Evolutionary conservation across 495 filamentous ascomycete genomes (phyloP).

Genomic region (Podospora conica): DNA sequence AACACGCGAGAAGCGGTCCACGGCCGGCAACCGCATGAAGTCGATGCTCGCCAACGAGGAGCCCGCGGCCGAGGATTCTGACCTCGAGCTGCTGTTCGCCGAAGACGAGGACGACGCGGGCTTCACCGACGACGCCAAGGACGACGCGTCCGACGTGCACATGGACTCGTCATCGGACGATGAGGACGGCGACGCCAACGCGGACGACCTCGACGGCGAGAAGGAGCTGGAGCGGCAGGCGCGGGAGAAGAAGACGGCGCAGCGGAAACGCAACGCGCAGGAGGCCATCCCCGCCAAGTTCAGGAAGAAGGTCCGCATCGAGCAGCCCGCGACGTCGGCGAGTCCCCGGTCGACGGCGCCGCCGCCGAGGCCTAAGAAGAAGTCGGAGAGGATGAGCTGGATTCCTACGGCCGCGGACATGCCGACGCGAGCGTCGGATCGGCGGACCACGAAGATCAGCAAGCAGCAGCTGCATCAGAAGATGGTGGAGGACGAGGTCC

Average conservation of each 20-base stretch:
- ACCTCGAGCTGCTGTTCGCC: constrained; percentile 73
- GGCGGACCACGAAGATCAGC: constrained; percentile 75
- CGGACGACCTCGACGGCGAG: constrained; percentile 62
- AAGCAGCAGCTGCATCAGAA: constrained; percentile 76
- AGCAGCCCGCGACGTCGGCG: constrained; percentile 36
- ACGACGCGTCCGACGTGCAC: constrained; percentile 67
- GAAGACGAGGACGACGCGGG: constrained; percentile 83
- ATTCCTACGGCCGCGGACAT: constrained; percentile 72
- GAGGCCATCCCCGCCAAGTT: constrained; percentile 47
- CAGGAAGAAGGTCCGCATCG: constrained; percentile 52
- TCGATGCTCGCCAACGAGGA: constrained; percentile 70
- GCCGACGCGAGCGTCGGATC: constrained; percentile 74
- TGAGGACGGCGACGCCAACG: constrained; percentile 69
- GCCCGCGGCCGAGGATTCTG: constrained; percentile 53
- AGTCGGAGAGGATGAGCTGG: constrained; percentile 87
- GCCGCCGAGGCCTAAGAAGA: constrained; percentile 68
- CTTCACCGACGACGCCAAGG: constrained; percentile 62
- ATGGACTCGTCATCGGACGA: constrained; percentile 81
- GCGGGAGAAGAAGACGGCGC: constrained; percentile 40
- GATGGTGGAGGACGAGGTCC: constrained; percentile 75
- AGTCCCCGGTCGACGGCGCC: constrained; percentile 40
- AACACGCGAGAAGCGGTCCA: constrained; percentile 72
- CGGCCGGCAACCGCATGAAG: constrained; percentile 79
- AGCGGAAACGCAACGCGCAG: constrained; percentile 74
- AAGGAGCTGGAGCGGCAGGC: constrained; percentile 58